Percentiles rank a stretch among this genome's conserved stretches.
These are phyloP conservation scores for Elaeis oleifera DNA, from an alignment of 202 grass and related monocot genomes.

Conservation along the genomic window DNA sequence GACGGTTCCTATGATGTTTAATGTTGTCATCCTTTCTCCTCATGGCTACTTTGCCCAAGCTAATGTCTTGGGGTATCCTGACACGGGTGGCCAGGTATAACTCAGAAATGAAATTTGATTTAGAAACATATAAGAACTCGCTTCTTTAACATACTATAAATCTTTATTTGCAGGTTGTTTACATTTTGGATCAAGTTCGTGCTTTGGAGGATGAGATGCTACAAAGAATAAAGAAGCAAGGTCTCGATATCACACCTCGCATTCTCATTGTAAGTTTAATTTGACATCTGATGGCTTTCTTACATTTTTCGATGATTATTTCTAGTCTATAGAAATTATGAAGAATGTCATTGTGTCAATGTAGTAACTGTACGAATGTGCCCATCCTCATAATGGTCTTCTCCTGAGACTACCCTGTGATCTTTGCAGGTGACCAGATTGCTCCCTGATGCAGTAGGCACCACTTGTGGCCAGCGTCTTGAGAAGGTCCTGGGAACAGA, in stretches of 20 bases:
- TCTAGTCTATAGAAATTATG: too few relatives aligned
- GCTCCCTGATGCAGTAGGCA: conserved; percentile 90
- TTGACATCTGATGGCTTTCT: neutral
- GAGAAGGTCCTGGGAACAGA: conserved; percentile 97
- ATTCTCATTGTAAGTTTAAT: conserved; percentile 86
- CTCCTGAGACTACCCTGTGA: neutral
- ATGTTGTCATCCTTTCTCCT: conserved; percentile 84
- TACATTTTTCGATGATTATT: too few relatives aligned
- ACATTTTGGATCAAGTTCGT: conserved; percentile 99
- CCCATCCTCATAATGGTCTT: too few relatives aligned
- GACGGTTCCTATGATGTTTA: conserved; percentile 94
- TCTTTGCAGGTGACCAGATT: conserved; percentile 69
- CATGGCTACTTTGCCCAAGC: conserved; percentile 97
- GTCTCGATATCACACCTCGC: conserved; percentile 82
- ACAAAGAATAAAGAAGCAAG: conserved; percentile 89
- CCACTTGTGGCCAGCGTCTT: conserved; percentile 84
- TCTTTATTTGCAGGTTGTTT: conserved; percentile 62
- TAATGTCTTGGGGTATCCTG: conserved; percentile 98
- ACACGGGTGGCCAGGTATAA: conserved; percentile 91
- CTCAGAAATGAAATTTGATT: too few relatives aligned
- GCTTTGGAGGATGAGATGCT: conserved; percentile 97
- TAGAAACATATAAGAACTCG: too few relatives aligned
- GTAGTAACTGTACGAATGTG: too few relatives aligned
- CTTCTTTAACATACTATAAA: neutral
- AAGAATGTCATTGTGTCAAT: too few relatives aligned